Percentiles rank a stretch among this genome's conserved stretches.
Evolutionary conservation across 148 eudicot species (phyloP).

Genomic region (Salicornia ramosissima): DNA sequence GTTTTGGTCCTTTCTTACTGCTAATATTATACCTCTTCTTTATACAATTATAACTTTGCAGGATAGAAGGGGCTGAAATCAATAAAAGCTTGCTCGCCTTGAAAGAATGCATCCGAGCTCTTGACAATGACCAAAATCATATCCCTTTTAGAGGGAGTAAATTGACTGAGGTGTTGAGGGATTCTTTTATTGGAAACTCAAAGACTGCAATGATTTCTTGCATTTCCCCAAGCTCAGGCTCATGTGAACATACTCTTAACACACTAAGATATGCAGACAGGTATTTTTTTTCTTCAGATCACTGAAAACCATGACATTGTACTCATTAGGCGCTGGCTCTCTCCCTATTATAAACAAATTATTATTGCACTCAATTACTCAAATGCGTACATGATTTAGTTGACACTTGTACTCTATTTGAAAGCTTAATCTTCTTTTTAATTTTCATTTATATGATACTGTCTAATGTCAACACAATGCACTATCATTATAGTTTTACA

Average conservation of each 20-base stretch:
- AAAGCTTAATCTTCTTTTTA: too few species aligned
- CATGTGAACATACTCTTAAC: conserved; percentile 95
- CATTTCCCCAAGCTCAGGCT: conserved; percentile 92
- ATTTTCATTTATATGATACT: too few species aligned
- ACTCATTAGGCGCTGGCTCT: background rate
- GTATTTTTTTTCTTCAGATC: conserved; percentile 26
- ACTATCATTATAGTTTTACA: background rate
- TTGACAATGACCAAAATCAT: conserved; percentile 94
- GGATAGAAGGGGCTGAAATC: conserved; percentile 97
- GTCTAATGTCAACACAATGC: background rate
- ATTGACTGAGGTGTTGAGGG: conserved; percentile 95
- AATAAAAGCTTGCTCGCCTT: conserved; percentile 97
- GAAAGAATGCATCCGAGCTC: conserved; percentile 98
- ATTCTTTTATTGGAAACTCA: conserved; percentile 97
- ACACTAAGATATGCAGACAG: conserved; percentile 98
- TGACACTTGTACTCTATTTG: background rate
- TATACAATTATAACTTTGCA: conserved; percentile 14
- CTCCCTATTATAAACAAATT: background rate
- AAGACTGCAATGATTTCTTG: conserved; percentile 98
- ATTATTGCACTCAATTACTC: background rate
- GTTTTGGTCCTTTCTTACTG: background rate
- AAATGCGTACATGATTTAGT: background rate
- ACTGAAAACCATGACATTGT: background rate
- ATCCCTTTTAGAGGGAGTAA: conserved; percentile 98
- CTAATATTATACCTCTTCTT: background rate